These are phyloP conservation scores for Cucurbita pepo DNA, from an alignment of 306 rosid species.

Conservation along the genomic window DNA sequence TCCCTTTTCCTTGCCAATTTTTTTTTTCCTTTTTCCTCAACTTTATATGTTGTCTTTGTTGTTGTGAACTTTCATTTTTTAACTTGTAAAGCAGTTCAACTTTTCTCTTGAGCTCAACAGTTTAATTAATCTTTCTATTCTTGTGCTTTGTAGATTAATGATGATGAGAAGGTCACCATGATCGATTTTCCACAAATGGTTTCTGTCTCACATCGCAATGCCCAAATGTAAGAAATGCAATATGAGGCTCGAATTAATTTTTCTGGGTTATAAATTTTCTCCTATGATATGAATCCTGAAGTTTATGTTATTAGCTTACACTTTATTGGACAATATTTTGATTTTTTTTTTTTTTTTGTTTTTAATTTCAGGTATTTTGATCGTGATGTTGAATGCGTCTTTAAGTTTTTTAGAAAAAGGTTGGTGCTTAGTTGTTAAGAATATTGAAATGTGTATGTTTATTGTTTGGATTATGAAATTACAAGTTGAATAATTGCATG, in stretches of 20 bases:
- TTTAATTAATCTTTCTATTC: not conserved
- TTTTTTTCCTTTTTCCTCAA: not conserved
- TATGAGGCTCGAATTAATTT: not conserved
- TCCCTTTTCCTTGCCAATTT: not conserved
- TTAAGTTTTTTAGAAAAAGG: constrained; percentile 82
- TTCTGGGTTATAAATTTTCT: not conserved
- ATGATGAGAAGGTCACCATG: constrained; percentile 74
- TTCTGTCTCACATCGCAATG: constrained; percentile 76
- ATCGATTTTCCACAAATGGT: constrained; percentile 97
- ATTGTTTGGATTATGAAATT: not conserved
- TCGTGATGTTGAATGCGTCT: constrained; percentile 85
- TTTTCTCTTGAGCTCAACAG: constrained; percentile 4
- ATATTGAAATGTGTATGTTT: constrained; percentile 1
- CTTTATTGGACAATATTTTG: not conserved
- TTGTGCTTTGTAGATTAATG: constrained; percentile 41
- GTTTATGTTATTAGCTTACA: not conserved
- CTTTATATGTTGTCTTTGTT: not conserved
- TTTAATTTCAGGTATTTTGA: constrained; percentile 73
- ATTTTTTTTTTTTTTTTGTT: not conserved
- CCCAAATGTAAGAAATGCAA: constrained; percentile 53
- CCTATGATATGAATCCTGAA: not conserved
- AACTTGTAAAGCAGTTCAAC: not conserved
- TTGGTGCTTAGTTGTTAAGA: constrained; percentile 14
- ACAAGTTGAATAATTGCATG: not conserved
- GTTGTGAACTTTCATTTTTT: not conserved